Percentiles rank a stretch among this genome's conserved stretches.
Evolutionary conservation across 2,329 filamentous ascomycete genomes (phyloP).

Genomic region (Fusarium sp.): DNA sequence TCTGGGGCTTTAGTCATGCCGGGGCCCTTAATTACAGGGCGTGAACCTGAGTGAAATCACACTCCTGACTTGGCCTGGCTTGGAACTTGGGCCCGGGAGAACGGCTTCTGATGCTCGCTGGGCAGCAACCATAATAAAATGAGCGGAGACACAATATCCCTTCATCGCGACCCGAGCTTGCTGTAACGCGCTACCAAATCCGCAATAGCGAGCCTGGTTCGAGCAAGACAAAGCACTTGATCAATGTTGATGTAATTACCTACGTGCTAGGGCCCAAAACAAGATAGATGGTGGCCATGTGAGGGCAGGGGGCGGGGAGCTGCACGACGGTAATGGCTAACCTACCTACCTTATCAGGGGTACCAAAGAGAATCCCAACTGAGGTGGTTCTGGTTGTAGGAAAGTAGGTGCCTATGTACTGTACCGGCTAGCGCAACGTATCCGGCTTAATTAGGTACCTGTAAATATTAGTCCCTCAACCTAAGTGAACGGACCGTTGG

Average conservation of each 20-base stretch:
- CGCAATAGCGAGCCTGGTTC: slow-evolving; percentile 2
- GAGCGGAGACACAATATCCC: slow-evolving; percentile 6
- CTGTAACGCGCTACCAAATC: slow-evolving; percentile 1
- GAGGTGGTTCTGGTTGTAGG: not conserved
- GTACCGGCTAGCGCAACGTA: not conserved
- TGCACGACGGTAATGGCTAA: slow-evolving; percentile 21
- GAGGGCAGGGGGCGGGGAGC: slow-evolving; percentile 29
- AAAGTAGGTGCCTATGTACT: no score
- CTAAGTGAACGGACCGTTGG: slow-evolving; percentile 24
- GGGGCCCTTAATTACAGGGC: slow-evolving; percentile 24
- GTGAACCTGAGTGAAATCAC: slow-evolving; percentile 33
- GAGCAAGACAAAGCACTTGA: not conserved
- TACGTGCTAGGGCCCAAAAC: slow-evolving; percentile 28
- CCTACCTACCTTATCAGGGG: not conserved
- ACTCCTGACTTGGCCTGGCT: slow-evolving; percentile 19
- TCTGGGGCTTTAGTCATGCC: slow-evolving; percentile 33
- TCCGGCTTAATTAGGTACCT: not conserved
- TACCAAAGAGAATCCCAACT: not conserved
- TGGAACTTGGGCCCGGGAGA: slow-evolving; percentile 4
- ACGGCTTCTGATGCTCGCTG: slow-evolving; percentile 10
- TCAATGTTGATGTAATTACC: slow-evolving; percentile 14
- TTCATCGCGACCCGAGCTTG: slow-evolving; percentile 8
- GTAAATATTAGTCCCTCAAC: not conserved
- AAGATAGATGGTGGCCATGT: slow-evolving; percentile 33
- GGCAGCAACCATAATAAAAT: slow-evolving; percentile 19